Evolutionary conservation across 1,284 basidiomycete genomes (phyloP).

Genomic region (Rhodofomes roseus): DNA sequence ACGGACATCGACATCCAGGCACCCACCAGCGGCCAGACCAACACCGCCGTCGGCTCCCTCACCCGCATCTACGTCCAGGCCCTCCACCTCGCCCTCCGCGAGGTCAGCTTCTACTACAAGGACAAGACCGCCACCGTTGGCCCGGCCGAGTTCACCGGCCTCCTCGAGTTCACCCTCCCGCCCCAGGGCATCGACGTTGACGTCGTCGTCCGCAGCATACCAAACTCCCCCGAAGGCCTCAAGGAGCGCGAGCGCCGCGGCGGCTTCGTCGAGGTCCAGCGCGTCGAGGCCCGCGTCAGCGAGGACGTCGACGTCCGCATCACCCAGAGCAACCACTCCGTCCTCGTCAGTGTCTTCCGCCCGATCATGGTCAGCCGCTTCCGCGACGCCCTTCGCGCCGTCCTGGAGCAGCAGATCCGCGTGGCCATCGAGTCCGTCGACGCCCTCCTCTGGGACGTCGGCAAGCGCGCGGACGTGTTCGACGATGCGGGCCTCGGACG

Average conservation of each 20-base stretch:
- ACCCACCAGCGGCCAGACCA: conserved; percentile 30
- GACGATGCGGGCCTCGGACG: conserved; percentile 52
- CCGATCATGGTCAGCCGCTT: conserved; percentile 54
- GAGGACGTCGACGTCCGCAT: conserved; percentile 51
- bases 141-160: conserved; percentile 54
- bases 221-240: conserved; percentile 39
- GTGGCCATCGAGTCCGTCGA: conserved; percentile 48
- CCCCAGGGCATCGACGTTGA: conserved; percentile 64
- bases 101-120: conserved; percentile 69
- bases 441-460: conserved; percentile 52
- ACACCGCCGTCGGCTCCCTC: conserved; percentile 52
- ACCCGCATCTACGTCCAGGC: conserved; percentile 63
- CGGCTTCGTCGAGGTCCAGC: conserved; percentile 56
- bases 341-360: conserved; percentile 57
- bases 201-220: conserved; percentile 58
- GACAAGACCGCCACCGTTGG: conserved; percentile 52
- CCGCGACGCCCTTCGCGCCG: conserved; percentile 51
- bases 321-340: conserved; percentile 56
- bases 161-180: conserved; percentile 57
- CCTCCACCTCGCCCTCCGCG: conserved; percentile 53
- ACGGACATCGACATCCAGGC: conserved; percentile 67
- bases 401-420: conserved; percentile 51
- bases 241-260: conserved; percentile 39
- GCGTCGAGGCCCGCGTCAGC: conserved; percentile 45
- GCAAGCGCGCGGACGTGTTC: conserved; percentile 55